Evolutionary conservation across 768 basidiomycete genomes (phyloP).

Genomic region (Boletus bicolor): DNA sequence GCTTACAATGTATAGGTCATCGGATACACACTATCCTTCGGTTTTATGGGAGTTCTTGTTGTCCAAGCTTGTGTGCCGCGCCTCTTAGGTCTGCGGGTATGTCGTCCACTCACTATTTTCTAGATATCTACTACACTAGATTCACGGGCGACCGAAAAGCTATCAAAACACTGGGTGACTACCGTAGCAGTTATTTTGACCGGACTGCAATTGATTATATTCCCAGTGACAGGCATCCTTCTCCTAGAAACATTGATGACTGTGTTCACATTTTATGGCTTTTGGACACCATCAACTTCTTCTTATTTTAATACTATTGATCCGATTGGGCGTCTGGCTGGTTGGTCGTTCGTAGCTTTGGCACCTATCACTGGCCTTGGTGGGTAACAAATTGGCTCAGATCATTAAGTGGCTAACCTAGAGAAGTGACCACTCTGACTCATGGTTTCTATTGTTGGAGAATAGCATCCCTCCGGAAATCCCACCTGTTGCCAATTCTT

Average conservation of each 20-base stretch:
- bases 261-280: conserved; percentile 3
- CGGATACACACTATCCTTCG: conserved; percentile 12
- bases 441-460: conserved; percentile 26
- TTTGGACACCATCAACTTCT: conserved; percentile 1
- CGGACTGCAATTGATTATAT: background rate
- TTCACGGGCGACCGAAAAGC: conserved; percentile 11
- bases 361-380: conserved; percentile 15
- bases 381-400: background rate
- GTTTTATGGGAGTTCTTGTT: conserved; percentile 8
- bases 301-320: no score
- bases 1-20: conserved; percentile 6
- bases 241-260: conserved; percentile 13
- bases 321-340: no score
- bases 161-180: no score
- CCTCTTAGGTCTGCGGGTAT: no score
- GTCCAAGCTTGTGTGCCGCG: conserved; percentile 9
- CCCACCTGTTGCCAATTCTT: background rate
- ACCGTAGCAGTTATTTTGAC: background rate
- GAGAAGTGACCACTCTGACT: conserved; percentile 11
- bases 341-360: background rate
- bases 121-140: conserved; percentile 20
- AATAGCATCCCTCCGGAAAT: conserved; percentile 11
- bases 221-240: conserved; percentile 4
- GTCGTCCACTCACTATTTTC: background rate
- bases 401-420: background rate